phyloP scores from a whole-genome alignment of 2,329 filamentous ascomycete species.

The Penicillium sp. region DNA sequence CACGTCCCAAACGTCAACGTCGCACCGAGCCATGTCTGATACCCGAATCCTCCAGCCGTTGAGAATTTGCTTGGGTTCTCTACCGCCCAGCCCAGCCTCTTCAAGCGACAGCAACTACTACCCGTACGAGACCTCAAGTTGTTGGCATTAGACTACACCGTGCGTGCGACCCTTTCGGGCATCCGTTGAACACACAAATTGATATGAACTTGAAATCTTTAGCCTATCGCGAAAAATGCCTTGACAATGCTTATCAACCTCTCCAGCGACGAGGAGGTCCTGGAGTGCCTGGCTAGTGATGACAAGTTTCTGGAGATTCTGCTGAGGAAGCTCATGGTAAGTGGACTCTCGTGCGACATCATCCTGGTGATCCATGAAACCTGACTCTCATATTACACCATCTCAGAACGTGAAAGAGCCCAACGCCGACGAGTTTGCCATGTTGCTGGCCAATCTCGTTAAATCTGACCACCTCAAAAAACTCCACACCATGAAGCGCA shows the following conservation, averaged over 20 bases:
- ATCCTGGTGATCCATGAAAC: background rate
- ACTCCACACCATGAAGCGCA: slow-evolving; percentile 68
- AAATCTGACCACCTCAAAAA: slow-evolving; percentile 75
- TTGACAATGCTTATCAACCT: slow-evolving; percentile 77
- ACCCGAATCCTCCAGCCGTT: slow-evolving; percentile 56
- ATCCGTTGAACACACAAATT: background rate
- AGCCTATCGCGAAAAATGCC: slow-evolving; percentile 92
- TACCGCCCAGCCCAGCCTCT: slow-evolving; percentile 73
- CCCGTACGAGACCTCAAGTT: slow-evolving; percentile 88
- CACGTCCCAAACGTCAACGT: background rate
- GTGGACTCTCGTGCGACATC: slow-evolving; percentile 41
- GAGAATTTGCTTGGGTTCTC: slow-evolving; percentile 86
- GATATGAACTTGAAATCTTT: slow-evolving; percentile 8
- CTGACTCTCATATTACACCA: background rate
- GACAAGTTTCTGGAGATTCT: slow-evolving; percentile 77
- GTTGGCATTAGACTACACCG: slow-evolving; percentile 77
- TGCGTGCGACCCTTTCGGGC: slow-evolving; percentile 47
- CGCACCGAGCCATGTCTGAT: background rate
- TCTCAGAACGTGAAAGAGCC: slow-evolving; percentile 60
- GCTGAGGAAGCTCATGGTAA: slow-evolving; percentile 71
- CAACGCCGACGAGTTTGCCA: slow-evolving; percentile 81
- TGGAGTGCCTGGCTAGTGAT: slow-evolving; percentile 73
- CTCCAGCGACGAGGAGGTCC: slow-evolving; percentile 77
- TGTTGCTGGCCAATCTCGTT: slow-evolving; percentile 89
- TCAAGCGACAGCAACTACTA: slow-evolving; percentile 76